phyloP scores from a whole-genome alignment of 2,329 filamentous ascomycete genomes.

The Pseudonectria buxi region DNA sequence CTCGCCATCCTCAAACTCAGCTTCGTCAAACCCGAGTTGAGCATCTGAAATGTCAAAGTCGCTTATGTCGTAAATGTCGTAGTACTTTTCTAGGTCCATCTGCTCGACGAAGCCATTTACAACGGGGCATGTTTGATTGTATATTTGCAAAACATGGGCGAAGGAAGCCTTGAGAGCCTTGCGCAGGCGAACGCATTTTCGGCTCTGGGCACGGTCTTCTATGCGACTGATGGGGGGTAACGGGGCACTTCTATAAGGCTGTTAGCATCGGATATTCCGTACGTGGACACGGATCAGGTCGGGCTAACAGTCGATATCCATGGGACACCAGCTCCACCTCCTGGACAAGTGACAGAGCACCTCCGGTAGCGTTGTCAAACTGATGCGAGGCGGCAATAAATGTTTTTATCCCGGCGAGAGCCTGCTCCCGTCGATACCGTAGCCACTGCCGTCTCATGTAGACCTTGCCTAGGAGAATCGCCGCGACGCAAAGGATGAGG shows the following conservation, averaged over 20 bases:
- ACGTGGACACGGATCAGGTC: neutral
- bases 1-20: constrained; percentile 68
- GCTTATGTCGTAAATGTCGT: constrained; percentile 80
- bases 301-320: constrained; percentile 71
- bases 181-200: constrained; percentile 75
- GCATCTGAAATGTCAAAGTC: constrained; percentile 66
- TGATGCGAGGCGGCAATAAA: constrained; percentile 71
- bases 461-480: constrained; percentile 53
- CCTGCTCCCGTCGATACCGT: constrained; percentile 67
- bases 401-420: constrained; percentile 59
- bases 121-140: constrained; percentile 60
- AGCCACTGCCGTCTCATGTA: constrained; percentile 77
- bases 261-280: constrained; percentile 1
- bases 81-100: constrained; percentile 82
- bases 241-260: constrained; percentile 63
- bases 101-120: constrained; percentile 70
- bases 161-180: constrained; percentile 67
- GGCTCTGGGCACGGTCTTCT: constrained; percentile 72
- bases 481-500: constrained; percentile 46
- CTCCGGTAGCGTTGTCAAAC: constrained; percentile 70
- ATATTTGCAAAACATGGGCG: constrained; percentile 61
- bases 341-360: constrained; percentile 76
- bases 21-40: constrained; percentile 56
- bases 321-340: constrained; percentile 93
- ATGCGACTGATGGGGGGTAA: constrained; percentile 87